Evolutionary conservation across 2,329 filamentous ascomycete genomes (phyloP), one percentile per base, ranked within the genome.

Genomic region (Botrytis sinoallii): DNA sequence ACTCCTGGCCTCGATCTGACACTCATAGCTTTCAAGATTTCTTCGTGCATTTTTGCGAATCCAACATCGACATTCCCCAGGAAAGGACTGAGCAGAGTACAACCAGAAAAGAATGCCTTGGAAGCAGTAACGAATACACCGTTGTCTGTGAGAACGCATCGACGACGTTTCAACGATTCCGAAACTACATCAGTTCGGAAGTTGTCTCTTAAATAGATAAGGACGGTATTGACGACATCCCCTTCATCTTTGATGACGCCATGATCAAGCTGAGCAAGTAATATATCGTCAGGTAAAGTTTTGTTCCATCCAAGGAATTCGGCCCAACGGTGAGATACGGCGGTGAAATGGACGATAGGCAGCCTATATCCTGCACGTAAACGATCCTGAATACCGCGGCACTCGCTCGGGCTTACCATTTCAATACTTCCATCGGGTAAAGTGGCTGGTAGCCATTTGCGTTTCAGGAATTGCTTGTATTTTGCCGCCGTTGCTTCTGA

Each of bases 401-500:
- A 79, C 73, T 77, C n/a, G 18, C 29, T 66, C n/a, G 77, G 63
- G 10, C 74, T 55, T 60, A 66, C 68, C 42, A 79, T 46, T 4
- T 59, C 63, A 7, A 57, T 18, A 5, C 1, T 71, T 2, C 74
- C 70, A 46, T 73, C 40, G 1, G 57, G 55, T 40, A 70, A 57
- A 38, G n/a, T 57, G 2, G 75, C 68, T 2, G 77, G 78, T 38
- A 79, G 60, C 78, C 78, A 79, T n/a, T 71, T 71, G 1, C 75
- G 63, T 16, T 59, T 46, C n/a, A 71, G 66, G 7, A 78, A 29
- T 18, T 65, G 52, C 40, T 70, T 71, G 6, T 59, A 12, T 18
- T 66, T 55, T 22, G 60, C 16, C 10, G 35, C 18, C 5, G 46
- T 35, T 29, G 35, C 40, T 18, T 46, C 25, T 25, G 63, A 8